phyloP scores from a whole-genome alignment of 495 filamentous ascomycete species.

The Evernia prunastri region DNA sequence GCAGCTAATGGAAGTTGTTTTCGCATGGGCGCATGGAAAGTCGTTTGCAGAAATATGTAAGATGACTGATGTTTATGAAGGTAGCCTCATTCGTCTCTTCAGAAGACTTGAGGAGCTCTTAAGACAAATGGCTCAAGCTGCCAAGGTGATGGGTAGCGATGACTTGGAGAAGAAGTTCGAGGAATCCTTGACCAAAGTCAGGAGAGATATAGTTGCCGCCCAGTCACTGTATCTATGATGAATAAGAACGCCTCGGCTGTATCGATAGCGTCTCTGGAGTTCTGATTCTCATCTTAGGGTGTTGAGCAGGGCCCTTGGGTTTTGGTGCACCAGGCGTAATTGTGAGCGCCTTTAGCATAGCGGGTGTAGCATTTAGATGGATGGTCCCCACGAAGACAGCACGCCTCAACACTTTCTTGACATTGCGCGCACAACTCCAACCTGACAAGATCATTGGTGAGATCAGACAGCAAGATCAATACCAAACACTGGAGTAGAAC shows the following conservation, averaged over 20 bases:
- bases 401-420: neutral
- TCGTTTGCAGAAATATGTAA: constrained; percentile 94
- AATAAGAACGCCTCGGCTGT: neutral
- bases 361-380: neutral
- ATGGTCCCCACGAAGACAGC: neutral
- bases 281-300: neutral
- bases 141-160: constrained; percentile 95
- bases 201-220: constrained; percentile 86
- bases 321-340: neutral
- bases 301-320: neutral
- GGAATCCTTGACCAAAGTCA: constrained; percentile 70
- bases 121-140: constrained; percentile 94
- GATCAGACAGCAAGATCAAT: neutral
- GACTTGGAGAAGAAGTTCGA: constrained; percentile 89
- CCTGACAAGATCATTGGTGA: neutral
- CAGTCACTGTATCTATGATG: constrained; percentile 79
- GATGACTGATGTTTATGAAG: constrained; percentile 98
- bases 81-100: constrained; percentile 91
- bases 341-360: neutral
- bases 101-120: constrained; percentile 89
- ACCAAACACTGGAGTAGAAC: neutral
- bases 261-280: neutral
- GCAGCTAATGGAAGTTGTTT: constrained; percentile 94
- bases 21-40: constrained; percentile 86
- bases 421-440: neutral